Evolutionary conservation across 2,329 filamentous ascomycete species (phyloP), one percentile per base, ranked within the genome.

Genomic region (Calonectria hawksworthii): DNA sequence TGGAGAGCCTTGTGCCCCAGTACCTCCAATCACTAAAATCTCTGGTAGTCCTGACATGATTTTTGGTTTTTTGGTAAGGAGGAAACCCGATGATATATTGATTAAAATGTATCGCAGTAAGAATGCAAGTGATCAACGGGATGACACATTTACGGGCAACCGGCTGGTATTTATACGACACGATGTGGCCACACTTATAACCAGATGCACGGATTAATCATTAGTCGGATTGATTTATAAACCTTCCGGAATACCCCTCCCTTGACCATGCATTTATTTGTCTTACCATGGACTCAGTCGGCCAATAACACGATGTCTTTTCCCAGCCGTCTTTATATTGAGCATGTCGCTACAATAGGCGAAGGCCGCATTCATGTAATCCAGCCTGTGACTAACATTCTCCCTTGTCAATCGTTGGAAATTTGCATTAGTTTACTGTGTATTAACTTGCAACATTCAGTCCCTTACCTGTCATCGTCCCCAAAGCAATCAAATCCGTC

Each of bases 361-460:
- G 3, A 13, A 2, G 44, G 44, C 8, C 8, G 3, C 1, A 4
- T 47, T 23, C 10, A 23, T n/a, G 10, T 47, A n/a, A 47, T 47
- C 21, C 0, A 10, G 4, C n/a, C 13, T 23, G 10, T 13, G n/a
- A 47, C 4, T 13, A 4, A n/a, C 13, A 23, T 23, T 23, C 23
- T 47, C 3, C 23, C 18, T 47, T 47, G 23, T 18, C 44, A 47
- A 47, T 23, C 10, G 4, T 13, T 23, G 5, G 9, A 23, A 23
- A 23, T 23, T 5, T 23, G 1, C 4, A 13, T 47, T 23, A 2
- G 0, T 23, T 23, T 4, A 23, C 10, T 9, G 10, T 1, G 23
- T 6, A 23, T 5, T 14, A 13, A 47, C 9, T 0, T 47, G 3
- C 3, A 47, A 13, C 13, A 0, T 10, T 13, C 0, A 23, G 0